Percentiles rank a stretch among this genome's conserved stretches.
Conservation (phyloP, 2,329 filamentous ascomycete genomes). For the Fusarium chuoi region DNA sequence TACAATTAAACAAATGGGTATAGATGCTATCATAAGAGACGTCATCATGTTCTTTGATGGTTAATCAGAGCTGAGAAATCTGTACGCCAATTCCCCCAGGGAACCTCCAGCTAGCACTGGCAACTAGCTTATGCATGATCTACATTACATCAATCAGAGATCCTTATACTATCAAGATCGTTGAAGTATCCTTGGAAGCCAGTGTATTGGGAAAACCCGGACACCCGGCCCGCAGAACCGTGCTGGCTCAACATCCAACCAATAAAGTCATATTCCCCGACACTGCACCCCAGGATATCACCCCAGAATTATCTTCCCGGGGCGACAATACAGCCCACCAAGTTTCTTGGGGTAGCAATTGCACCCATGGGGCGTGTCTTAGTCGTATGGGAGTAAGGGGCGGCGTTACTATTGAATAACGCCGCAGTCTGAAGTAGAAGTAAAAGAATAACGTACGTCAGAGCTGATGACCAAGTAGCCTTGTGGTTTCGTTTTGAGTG, state of each 20-base stretch:
- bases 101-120: neutral
- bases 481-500: neutral
- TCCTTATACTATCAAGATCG: neutral
- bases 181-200: constrained; percentile 1
- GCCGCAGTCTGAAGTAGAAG: neutral
- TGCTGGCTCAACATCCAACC: constrained; percentile 25
- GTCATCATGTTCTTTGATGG: constrained; percentile 32
- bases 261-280: constrained; percentile 13
- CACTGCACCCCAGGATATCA: constrained; percentile 26
- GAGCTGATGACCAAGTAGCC: neutral
- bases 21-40: constrained; percentile 34
- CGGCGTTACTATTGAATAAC: neutral
- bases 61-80: constrained; percentile 21
- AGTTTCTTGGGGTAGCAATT: constrained; percentile 7
- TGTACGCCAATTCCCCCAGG: constrained; percentile 11
- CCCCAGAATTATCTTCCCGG: constrained; percentile 18
- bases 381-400: neutral
- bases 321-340: constrained; percentile 3
- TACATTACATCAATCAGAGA: constrained; percentile 12
- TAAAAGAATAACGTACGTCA: neutral
- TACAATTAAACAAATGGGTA: constrained; percentile 38
- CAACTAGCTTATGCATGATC: constrained; percentile 11
- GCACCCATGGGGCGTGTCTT: neutral
- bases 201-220: constrained; percentile 21
- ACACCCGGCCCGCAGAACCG: constrained; percentile 36